phyloP scores from a whole-genome alignment of 331 rosid genomes.

The Acacia pycnantha region DNA sequence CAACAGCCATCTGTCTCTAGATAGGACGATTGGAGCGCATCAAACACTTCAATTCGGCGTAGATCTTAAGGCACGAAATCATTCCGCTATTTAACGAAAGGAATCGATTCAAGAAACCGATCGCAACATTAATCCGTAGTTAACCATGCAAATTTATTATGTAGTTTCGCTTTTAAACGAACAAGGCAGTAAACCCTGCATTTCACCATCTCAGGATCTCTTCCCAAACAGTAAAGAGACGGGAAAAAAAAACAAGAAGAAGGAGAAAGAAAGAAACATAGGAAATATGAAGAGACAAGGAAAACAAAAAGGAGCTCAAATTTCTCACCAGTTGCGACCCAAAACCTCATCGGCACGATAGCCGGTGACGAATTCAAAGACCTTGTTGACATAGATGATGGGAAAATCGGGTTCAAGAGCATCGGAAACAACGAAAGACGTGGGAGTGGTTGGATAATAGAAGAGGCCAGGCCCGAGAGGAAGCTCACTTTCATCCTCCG shows the following conservation, averaged over 20 bases:
- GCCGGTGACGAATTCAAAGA: conserved; percentile 86
- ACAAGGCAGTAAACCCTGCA: conserved; percentile 25
- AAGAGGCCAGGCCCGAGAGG: conserved; percentile 50
- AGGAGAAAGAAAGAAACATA: neutral
- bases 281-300: neutral
- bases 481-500: conserved; percentile 49
- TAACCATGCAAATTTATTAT: neutral
- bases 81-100: conserved; percentile 22
- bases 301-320: neutral
- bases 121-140: conserved; percentile 3
- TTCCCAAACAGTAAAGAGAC: neutral
- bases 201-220: neutral
- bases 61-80: conserved; percentile 36
- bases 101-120: neutral
- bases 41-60: conserved; percentile 1
- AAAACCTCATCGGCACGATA: conserved; percentile 92
- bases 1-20: neutral
- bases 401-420: conserved; percentile 92
- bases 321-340: conserved; percentile 81
- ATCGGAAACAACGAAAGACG: conserved; percentile 88
- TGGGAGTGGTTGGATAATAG: conserved; percentile 68
- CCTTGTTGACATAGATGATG: conserved; percentile 86
- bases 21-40: neutral
- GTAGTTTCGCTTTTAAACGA: neutral
- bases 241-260: neutral